These are phyloP conservation scores for Blastocystis sp. DNA, from an alignment of 352 stramenopile species.

Conservation along the genomic window DNA sequence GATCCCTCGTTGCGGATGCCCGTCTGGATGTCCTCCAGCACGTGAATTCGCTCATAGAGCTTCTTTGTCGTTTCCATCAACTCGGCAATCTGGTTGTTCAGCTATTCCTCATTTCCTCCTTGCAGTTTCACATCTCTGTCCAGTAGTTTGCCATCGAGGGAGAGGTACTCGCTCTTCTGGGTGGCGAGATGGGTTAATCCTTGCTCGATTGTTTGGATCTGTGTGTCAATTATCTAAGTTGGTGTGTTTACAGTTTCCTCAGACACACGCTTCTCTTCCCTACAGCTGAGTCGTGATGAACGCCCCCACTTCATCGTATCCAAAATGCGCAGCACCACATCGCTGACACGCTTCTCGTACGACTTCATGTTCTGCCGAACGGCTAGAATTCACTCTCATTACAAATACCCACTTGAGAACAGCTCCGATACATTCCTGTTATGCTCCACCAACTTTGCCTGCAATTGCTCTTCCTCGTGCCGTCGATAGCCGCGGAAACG, in stretches of 20 bases:
- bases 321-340: slow-evolving; percentile 1
- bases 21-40: slow-evolving; percentile 44
- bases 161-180: background rate
- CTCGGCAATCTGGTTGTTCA: slow-evolving; percentile 8
- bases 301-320: background rate
- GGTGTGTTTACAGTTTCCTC: background rate
- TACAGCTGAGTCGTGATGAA: background rate
- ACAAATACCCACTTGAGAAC: slow-evolving; percentile 21
- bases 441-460: slow-evolving; percentile 35
- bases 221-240: background rate
- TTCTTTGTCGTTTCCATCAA: slow-evolving; percentile 1
- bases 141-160: background rate
- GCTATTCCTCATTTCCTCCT: background rate
- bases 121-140: background rate
- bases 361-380: slow-evolving; percentile 54
- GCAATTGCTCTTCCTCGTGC: slow-evolving; percentile 5
- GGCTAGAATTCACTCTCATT: background rate
- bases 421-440: slow-evolving; percentile 55
- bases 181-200: background rate
- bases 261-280: background rate
- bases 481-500: slow-evolving; percentile 58
- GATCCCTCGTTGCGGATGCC: background rate
- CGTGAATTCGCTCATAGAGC: background rate
- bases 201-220: slow-evolving; percentile 10
- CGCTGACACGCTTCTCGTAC: slow-evolving; percentile 44